Percentiles rank a stretch among this genome's conserved stretches.
Evolutionary conservation across 495 filamentous ascomycete species (phyloP).

Genomic region (Tuber borchii): DNA sequence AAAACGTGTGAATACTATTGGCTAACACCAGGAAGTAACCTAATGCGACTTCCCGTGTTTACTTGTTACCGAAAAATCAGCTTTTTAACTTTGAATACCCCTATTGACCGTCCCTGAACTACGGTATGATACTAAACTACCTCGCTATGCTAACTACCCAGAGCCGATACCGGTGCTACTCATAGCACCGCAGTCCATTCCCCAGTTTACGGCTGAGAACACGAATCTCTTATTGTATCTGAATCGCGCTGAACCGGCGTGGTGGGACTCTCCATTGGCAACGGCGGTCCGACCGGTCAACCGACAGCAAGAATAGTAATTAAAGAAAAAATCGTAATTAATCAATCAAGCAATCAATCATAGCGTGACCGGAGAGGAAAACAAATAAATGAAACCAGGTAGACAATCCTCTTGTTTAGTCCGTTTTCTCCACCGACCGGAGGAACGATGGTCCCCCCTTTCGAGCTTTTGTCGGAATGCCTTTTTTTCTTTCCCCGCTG

Average conservation of each 20-base stretch:
- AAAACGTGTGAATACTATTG: too few relatives aligned
- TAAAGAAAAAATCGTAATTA: not conserved
- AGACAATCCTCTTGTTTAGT: not conserved
- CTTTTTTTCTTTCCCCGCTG: not conserved
- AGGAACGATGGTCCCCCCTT: not conserved
- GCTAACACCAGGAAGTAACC: too few relatives aligned
- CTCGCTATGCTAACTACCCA: not conserved
- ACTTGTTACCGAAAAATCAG: too few relatives aligned
- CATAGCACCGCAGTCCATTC: not conserved
- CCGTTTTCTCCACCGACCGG: too few relatives aligned
- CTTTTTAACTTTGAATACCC: too few relatives aligned
- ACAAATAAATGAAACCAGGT: not conserved
- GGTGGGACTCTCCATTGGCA: not conserved
- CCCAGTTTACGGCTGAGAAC: not conserved
- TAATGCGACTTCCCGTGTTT: too few relatives aligned
- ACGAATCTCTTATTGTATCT: not conserved
- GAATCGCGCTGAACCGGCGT: not conserved
- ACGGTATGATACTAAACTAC: not conserved
- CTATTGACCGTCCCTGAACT: too few relatives aligned
- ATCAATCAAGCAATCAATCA: not conserved
- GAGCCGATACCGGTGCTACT: not conserved
- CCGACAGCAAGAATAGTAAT: not conserved
- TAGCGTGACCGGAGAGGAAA: not conserved
- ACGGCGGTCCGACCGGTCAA: not conserved
- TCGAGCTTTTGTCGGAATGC: not conserved